A percentile compares a stretch with the other conserved stretches of the same genome.
Evolutionary conservation across 208 protist genomes (phyloP).

Genomic region (Trypanosoma platydactyli): DNA sequence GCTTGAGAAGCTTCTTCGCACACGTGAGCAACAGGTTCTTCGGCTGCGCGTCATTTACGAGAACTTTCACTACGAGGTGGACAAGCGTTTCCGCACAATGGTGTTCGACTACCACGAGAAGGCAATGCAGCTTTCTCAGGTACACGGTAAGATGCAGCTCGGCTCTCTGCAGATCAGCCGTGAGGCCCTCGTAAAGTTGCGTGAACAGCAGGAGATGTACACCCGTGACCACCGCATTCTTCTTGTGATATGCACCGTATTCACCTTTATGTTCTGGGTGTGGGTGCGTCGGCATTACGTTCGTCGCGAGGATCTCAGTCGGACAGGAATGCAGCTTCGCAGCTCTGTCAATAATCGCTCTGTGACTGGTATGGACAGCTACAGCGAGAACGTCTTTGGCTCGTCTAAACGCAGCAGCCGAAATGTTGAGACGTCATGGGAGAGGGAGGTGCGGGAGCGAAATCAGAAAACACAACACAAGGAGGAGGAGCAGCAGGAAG

Average conservation of each 20-base stretch:
- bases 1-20: constrained; percentile 53
- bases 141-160: constrained; percentile 86
- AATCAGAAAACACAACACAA: constrained; percentile 28
- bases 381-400: constrained; percentile 68
- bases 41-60: constrained; percentile 77
- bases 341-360: constrained; percentile 22
- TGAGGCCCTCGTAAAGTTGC: constrained; percentile 75
- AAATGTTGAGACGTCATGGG: constrained; percentile 67
- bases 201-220: constrained; percentile 84
- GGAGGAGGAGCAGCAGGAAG: constrained; percentile 6
- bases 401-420: constrained; percentile 63
- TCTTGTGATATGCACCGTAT: constrained; percentile 52
- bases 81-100: constrained; percentile 79
- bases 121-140: constrained; percentile 82
- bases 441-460: constrained; percentile 69
- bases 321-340: constrained; percentile 26
- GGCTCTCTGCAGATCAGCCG: constrained; percentile 74
- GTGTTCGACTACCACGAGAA: constrained; percentile 91
- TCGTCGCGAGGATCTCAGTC: constrained; percentile 40
- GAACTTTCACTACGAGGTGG: constrained; percentile 84
- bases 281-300: constrained; percentile 89
- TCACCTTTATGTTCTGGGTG: constrained; percentile 75
- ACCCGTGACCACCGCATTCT: constrained; percentile 75
- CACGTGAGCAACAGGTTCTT: constrained; percentile 54
- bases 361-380: constrained; percentile 57